Evolutionary conservation across 495 filamentous ascomycete species (phyloP).

Genomic region (Xanthoparmelia taractica): DNA sequence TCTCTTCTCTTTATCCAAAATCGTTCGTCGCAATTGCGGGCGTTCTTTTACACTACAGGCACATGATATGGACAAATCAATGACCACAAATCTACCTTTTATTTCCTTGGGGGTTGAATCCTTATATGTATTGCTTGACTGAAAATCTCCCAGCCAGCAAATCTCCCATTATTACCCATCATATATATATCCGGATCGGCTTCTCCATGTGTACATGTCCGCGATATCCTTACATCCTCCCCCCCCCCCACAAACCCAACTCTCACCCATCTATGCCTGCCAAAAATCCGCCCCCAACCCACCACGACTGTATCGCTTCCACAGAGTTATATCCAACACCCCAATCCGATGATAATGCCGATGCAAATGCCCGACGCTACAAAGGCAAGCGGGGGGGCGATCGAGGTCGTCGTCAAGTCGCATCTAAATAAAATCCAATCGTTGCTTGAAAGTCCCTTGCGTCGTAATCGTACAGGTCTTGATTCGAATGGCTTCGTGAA

Average conservation of each 20-base stretch:
- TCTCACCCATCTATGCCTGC: background rate
- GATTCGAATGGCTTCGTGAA: slow-evolving; percentile 12
- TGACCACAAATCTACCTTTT: background rate
- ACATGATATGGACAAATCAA: too few relatives aligned
- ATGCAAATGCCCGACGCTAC: background rate
- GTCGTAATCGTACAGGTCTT: slow-evolving; percentile 13
- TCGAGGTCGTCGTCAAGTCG: background rate
- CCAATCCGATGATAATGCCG: background rate
- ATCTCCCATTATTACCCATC: too few relatives aligned
- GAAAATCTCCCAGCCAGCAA: background rate
- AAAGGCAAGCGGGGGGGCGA: background rate
- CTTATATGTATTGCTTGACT: background rate
- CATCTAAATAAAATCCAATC: slow-evolving; percentile 5
- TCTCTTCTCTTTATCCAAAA: too few relatives aligned
- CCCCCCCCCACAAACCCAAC: too few relatives aligned
- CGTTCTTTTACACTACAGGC: too few relatives aligned
- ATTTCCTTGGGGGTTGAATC: too few relatives aligned
- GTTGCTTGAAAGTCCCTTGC: slow-evolving; percentile 13
- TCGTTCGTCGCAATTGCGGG: too few relatives aligned
- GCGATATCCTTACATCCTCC: slow-evolving; percentile 8
- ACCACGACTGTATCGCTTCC: background rate
- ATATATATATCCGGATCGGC: slow-evolving; percentile 12
- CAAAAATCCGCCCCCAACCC: background rate
- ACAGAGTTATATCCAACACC: background rate
- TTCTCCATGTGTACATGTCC: slow-evolving; percentile 11